phyloP scores from a whole-genome alignment of 441 rosid species.

The Geranium incanum region DNA sequence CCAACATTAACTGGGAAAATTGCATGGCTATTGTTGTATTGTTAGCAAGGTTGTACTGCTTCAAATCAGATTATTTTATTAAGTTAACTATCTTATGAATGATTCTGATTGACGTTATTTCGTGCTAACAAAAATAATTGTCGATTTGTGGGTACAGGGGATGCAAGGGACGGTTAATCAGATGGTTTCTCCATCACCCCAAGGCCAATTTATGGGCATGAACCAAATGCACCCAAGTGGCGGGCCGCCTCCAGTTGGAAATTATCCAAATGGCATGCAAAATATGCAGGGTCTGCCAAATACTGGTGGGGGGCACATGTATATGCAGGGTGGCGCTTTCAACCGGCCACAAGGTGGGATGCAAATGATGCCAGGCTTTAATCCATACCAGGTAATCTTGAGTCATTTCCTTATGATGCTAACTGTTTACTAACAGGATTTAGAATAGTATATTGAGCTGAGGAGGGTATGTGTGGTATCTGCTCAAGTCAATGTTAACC shows the following conservation, averaged over 20 bases:
- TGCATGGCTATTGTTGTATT: background rate
- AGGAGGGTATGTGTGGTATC: background rate
- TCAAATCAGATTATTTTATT: background rate
- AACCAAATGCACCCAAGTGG: constrained; percentile 54
- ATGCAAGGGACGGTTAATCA: constrained; percentile 87
- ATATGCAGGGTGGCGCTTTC: constrained; percentile 64
- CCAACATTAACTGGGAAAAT: background rate
- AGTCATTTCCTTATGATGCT: background rate
- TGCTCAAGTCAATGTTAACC: background rate
- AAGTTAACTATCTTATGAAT: background rate
- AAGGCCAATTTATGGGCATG: constrained; percentile 82
- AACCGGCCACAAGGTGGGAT: constrained; percentile 72
- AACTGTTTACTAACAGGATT: background rate
- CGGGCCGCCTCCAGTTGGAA: constrained; percentile 50
- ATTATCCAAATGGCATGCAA: constrained; percentile 56
- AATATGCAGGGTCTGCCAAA: constrained; percentile 78
- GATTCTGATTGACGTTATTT: constrained; percentile 9
- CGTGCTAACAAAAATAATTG: background rate
- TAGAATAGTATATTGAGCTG: background rate
- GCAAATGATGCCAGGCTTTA: constrained; percentile 81
- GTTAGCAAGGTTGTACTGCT: background rate
- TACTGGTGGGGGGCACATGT: constrained; percentile 49
- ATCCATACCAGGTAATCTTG: constrained; percentile 60
- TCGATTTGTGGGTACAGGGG: constrained; percentile 35
- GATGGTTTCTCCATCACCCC: constrained; percentile 69